phyloP scores from a whole-genome alignment of 148 eudicot species.

The Chenopodium formosanum region DNA sequence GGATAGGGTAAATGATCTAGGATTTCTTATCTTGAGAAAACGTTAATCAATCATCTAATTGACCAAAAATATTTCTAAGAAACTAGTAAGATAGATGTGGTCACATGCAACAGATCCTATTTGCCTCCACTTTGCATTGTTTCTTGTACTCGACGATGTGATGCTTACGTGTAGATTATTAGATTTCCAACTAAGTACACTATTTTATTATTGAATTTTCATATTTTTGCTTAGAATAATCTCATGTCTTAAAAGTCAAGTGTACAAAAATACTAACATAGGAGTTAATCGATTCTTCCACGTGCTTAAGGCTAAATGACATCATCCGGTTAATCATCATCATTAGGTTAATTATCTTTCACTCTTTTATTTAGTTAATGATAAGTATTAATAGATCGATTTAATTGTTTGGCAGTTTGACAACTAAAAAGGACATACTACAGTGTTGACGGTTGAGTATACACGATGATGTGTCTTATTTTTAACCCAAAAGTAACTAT shows the following conservation, averaged over 20 bases:
- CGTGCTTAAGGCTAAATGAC: slow-evolving; percentile 13
- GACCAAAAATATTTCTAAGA: neutral
- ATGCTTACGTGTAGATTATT: slow-evolving; percentile 21
- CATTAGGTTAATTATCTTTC: neutral
- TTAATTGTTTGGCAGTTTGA: too few species aligned
- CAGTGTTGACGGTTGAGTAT: too few species aligned
- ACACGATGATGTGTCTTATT: too few species aligned
- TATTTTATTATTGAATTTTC: neutral
- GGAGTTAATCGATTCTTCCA: slow-evolving; percentile 6
- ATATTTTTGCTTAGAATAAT: slow-evolving; percentile 2
- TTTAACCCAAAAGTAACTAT: too few species aligned
- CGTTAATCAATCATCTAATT: slow-evolving; percentile 5
- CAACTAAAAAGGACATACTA: too few species aligned
- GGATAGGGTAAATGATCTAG: too few species aligned
- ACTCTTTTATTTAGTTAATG: neutral
- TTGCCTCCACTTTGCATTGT: slow-evolving; percentile 11
- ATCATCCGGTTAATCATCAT: neutral
- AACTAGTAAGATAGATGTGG: neutral
- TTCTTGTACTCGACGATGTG: slow-evolving; percentile 17
- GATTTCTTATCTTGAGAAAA: neutral
- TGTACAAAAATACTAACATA: neutral
- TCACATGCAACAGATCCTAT: slow-evolving; percentile 28
- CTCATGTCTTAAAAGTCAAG: slow-evolving; percentile 14
- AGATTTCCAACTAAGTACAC: neutral
- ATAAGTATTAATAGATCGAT: too few species aligned